A percentile compares a stretch with the other conserved stretches of the same genome.
Conservation (phyloP, 1,139 yeast genomes). For the Scheffersomyces parashehatae region DNA sequence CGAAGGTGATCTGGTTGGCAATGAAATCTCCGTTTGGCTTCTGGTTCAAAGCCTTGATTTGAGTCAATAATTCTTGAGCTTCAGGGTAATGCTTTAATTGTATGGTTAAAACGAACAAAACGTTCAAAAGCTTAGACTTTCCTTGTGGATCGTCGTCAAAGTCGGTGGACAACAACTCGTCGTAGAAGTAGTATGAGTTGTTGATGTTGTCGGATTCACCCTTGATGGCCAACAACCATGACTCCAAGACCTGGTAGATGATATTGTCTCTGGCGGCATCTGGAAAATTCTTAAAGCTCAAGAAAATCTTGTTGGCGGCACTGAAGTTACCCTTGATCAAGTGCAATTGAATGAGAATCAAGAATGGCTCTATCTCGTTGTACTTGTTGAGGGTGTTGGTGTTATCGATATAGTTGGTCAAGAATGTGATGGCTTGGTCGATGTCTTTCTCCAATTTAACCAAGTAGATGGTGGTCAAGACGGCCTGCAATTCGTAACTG, state of each 20-base stretch:
- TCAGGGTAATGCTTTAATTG: constrained; percentile 48
- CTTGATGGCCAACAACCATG: constrained; percentile 57
- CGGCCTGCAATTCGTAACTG: constrained; percentile 39
- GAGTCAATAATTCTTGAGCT: constrained; percentile 48
- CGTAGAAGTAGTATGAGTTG: constrained; percentile 69
- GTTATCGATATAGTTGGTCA: constrained; percentile 19
- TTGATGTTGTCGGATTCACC: constrained; percentile 61
- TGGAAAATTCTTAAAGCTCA: constrained; percentile 41
- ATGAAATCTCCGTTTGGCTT: constrained; percentile 47
- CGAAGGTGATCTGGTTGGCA: constrained; percentile 58
- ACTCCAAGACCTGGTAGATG: constrained; percentile 66
- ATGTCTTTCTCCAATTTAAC: constrained; percentile 39
- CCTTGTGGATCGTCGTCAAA: constrained; percentile 41
- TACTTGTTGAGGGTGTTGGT: constrained; percentile 12
- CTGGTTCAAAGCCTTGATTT: constrained; percentile 36
- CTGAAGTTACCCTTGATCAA: constrained; percentile 40
- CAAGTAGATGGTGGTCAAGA: constrained; percentile 44
- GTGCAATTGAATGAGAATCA: constrained; percentile 45
- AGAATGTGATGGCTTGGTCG: constrained; percentile 40
- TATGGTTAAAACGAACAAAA: constrained; percentile 43
- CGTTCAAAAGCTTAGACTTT: constrained; percentile 36
- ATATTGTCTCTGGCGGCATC: constrained; percentile 59
- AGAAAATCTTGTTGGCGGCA: constrained; percentile 38
- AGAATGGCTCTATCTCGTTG: constrained; percentile 46
- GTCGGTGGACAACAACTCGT: constrained; percentile 60